Evolutionary conservation across 1,139 yeast genomes (phyloP).

Genomic region (Blastobotrys apis): DNA sequence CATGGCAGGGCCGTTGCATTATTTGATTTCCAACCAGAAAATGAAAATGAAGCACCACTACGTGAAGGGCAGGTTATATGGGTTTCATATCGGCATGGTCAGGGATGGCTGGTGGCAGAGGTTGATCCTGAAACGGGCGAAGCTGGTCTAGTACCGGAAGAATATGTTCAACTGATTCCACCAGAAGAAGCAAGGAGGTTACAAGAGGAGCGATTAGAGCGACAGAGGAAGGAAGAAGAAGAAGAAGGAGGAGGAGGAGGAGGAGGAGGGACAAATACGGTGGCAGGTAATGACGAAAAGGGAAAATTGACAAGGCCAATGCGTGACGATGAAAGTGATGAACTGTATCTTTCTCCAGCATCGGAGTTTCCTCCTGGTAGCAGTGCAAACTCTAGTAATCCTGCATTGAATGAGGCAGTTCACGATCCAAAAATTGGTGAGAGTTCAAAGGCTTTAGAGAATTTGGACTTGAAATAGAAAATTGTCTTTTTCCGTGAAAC

Average conservation of each 20-base stretch:
- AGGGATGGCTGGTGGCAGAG: constrained; percentile 97
- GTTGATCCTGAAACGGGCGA: constrained; percentile 65
- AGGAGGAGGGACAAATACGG: constrained; percentile 8
- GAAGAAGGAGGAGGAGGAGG: neutral
- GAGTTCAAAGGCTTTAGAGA: no score
- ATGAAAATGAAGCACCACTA: constrained; percentile 82
- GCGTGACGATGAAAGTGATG: no score
- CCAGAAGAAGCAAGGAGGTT: constrained; percentile 25
- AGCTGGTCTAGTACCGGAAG: constrained; percentile 94
- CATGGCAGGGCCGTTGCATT: constrained; percentile 73
- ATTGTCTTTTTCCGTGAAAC: no score
- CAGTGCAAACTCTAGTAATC: no score
- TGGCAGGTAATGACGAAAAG: neutral
- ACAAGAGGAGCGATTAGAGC: constrained; percentile 12
- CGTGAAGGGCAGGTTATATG: constrained; percentile 79
- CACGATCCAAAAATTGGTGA: no score
- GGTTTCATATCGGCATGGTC: constrained; percentile 90
- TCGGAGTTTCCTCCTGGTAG: no score
- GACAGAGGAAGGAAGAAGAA: constrained; percentile 2
- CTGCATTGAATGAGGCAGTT: no score
- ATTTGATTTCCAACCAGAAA: constrained; percentile 87
- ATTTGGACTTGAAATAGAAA: no score
- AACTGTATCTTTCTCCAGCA: no score
- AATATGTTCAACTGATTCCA: constrained; percentile 63
- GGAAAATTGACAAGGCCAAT: no score